Base-by-base conservation (phyloP, 2,329 filamentous ascomycete species). In the Madurella fahalii region DNA sequence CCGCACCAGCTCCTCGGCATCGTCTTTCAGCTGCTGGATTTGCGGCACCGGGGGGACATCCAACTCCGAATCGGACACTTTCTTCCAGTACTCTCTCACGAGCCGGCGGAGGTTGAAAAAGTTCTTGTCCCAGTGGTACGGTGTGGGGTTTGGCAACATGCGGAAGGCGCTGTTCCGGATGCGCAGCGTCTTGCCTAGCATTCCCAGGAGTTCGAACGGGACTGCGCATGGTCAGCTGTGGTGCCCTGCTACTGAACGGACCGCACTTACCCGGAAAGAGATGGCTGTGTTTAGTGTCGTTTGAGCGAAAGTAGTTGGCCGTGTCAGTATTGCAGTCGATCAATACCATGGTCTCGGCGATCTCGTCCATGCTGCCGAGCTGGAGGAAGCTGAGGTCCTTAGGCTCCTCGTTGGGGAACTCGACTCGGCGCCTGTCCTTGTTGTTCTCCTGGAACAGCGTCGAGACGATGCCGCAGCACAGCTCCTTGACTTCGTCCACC, bases 181-280 rank as follows among this genome's bases (percentile, higher is more conserved):
- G 50, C 81, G 77, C 18, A 82, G 69, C 0, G 73, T 74, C 25
- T 73, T 72, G 43, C 74, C 73, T 1, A 83, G 66, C 80, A 84
- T 83, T n/a, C 79, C 81, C 2, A 82, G 64, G 0, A 84, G 72
- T 61, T 84, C 81, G 48, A 83, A 83, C 0, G 78, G 74, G 0
- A 84, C 80, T 81, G 56, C 17, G 12, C 18, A 49, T 32, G 16
- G 16, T 57, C 43, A 62, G 55, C 67, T 16, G 4, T 12, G 7
- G n/a, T 15, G 40, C 40, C 11, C 40, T n/a, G 20, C 3, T 11
- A 13, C 12, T 4, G 4, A 4, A 42, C 8, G 44, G n/a, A 37
- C 9, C 20, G 1, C 1, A 53, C 71, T 55, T 69, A 79, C 78
- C 60, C n/a, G 77, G 76, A 52, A 81, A 81, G 1, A 81, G 57